These are phyloP conservation scores for Diatrype stigma DNA, from an alignment of 2,329 filamentous ascomycete genomes.

Conservation along the genomic window DNA sequence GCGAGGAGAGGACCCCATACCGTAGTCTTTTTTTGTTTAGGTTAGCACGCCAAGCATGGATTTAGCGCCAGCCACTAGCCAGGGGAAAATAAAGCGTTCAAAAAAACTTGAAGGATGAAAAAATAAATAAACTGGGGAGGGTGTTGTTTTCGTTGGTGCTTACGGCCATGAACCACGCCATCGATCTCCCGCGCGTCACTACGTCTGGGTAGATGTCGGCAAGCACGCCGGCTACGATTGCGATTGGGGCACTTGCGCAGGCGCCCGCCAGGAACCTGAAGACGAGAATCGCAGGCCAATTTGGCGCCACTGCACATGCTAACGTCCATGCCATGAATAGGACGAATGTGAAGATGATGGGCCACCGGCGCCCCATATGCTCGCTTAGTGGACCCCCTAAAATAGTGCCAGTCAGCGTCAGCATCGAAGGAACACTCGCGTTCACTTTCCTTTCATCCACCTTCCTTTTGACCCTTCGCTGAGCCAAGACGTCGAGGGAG, in stretches of 20 bases:
- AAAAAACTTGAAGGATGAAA: no score
- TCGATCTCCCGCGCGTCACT: constrained; percentile 52
- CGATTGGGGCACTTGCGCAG: constrained; percentile 55
- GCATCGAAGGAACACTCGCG: not conserved
- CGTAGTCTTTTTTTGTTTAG: no score
- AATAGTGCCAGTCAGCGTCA: constrained; percentile 45
- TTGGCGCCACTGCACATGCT: constrained; percentile 51
- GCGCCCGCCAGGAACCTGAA: constrained; percentile 52
- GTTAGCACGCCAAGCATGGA: not conserved
- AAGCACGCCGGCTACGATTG: constrained; percentile 59
- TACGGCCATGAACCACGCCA: constrained; percentile 62
- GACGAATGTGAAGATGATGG: constrained; percentile 42
- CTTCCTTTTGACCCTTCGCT: not conserved
- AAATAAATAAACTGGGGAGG: no score
- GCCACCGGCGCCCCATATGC: constrained; percentile 53
- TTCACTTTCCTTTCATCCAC: not conserved
- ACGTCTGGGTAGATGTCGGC: constrained; percentile 62
- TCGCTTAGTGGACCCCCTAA: constrained; percentile 62
- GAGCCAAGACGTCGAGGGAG: not conserved
- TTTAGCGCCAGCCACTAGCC: constrained; percentile 4
- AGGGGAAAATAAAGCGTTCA: no score
- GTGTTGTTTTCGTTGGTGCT: constrained; percentile 11
- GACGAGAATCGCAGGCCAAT: constrained; percentile 47
- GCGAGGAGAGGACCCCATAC: constrained; percentile 63
- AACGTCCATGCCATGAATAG: constrained; percentile 49